A percentile compares a stretch with the other conserved stretches of the same genome.
Evolutionary conservation across 192 early-diverging fungal genomes (phyloP).

Genomic region (Gryganskiella cystojenkinii): DNA sequence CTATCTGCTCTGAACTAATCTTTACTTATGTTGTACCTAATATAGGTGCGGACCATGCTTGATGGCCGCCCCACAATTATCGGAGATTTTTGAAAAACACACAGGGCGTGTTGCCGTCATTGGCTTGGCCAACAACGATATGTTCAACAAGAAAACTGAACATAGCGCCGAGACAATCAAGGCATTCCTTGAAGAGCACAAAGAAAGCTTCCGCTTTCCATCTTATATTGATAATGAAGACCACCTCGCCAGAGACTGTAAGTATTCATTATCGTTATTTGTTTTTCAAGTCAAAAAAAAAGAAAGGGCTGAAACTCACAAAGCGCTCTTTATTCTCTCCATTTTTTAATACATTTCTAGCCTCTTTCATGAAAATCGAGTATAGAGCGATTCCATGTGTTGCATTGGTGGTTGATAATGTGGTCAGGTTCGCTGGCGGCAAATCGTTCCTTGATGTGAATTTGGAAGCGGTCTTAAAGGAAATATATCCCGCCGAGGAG

Average conservation of each 20-base stretch:
- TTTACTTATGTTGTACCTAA: too few species aligned
- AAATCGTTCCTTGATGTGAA: background rate
- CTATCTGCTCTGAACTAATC: too few species aligned
- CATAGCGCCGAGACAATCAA: slow-evolving; percentile 1
- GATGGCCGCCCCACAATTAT: slow-evolving; percentile 18
- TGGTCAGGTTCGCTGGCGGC: slow-evolving; percentile 21
- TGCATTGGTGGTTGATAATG: slow-evolving; percentile 21
- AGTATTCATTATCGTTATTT: background rate
- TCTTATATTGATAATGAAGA: slow-evolving; percentile 23
- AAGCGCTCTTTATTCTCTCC: background rate
- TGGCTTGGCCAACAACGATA: slow-evolving; percentile 30
- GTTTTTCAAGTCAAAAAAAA: too few species aligned
- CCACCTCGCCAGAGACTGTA: slow-evolving; percentile 20
- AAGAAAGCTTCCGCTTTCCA: slow-evolving; percentile 17
- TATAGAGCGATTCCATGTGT: slow-evolving; percentile 38
- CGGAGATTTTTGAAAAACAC: slow-evolving; percentile 27
- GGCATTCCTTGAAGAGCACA: slow-evolving; percentile 27
- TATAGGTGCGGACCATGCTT: slow-evolving; percentile 39
- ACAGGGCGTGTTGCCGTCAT: slow-evolving; percentile 28
- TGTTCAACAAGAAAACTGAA: background rate
- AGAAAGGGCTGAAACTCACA: too few species aligned
- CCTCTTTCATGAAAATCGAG: slow-evolving; percentile 21
- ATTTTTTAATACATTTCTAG: background rate
- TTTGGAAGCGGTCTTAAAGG: slow-evolving; percentile 7
- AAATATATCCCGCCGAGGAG: slow-evolving; percentile 2